phyloP scores from a whole-genome alignment of 1,139 yeast genomes.

The Fermentozyma sake region DNA sequence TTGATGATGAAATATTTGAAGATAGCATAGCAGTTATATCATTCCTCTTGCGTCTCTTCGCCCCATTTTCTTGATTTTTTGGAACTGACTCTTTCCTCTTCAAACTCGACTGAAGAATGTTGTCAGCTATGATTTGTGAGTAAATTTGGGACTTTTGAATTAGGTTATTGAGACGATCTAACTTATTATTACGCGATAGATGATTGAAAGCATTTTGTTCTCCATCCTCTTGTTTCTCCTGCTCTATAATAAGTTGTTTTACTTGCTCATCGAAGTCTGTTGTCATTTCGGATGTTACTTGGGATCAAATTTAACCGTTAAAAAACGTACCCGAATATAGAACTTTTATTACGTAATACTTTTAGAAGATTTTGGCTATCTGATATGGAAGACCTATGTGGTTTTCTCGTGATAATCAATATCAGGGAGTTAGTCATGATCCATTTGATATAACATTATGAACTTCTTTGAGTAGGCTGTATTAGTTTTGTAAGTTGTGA shows the following conservation, averaged over 20 bases:
- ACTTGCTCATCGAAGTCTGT: too few species aligned
- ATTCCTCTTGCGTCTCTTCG: conserved; percentile 14
- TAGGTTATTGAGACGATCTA: conserved; percentile 61
- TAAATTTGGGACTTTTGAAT: conserved; percentile 82
- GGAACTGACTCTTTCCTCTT: conserved; percentile 12
- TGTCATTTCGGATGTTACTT: too few species aligned
- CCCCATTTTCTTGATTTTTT: conserved; percentile 9
- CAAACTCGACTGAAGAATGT: conserved; percentile 50
- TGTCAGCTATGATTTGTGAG: conserved; percentile 77
- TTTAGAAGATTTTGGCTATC: too few species aligned
- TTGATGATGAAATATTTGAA: conserved; percentile 14
- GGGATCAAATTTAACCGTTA: too few species aligned
- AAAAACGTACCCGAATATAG: too few species aligned
- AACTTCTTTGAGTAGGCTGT: too few species aligned
- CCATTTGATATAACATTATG: too few species aligned
- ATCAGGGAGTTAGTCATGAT: too few species aligned
- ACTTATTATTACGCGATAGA: conserved; percentile 40
- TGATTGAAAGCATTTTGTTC: conserved; percentile 40
- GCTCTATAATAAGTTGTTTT: conserved; percentile 4
- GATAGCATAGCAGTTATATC: conserved; percentile 25
- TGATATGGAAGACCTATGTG: too few species aligned
- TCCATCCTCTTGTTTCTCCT: conserved; percentile 8
- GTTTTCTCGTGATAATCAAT: too few species aligned
- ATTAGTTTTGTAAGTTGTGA: too few species aligned
- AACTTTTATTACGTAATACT: too few species aligned